A percentile compares a stretch with the other conserved stretches of the same genome.
phyloP scores from a whole-genome alignment of 306 rosid species.

The Senna siamea region DNA sequence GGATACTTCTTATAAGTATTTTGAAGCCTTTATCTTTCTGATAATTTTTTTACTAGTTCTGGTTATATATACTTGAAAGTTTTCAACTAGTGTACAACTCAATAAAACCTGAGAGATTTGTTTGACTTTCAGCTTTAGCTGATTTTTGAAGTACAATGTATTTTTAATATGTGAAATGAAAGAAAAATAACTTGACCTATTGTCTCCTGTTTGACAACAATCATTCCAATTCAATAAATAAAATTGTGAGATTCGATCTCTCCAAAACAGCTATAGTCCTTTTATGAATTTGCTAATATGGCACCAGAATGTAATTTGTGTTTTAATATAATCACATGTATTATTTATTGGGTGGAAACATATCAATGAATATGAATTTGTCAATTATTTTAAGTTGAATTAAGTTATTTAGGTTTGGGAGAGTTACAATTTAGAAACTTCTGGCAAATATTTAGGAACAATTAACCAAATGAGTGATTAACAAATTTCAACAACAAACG shows the following conservation, averaged over 20 bases:
- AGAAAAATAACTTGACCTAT: slow-evolving; percentile 18
- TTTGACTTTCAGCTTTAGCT: slow-evolving; percentile 20
- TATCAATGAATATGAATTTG: slow-evolving; percentile 16
- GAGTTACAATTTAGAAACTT: too few relatives aligned
- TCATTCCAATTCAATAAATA: slow-evolving; percentile 23
- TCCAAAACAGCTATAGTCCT: neutral
- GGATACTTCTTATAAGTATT: neutral
- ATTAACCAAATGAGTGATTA: too few relatives aligned
- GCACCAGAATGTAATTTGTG: slow-evolving; percentile 21
- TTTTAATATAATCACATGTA: slow-evolving; percentile 5
- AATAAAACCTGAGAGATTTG: neutral
- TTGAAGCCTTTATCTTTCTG: too few relatives aligned
- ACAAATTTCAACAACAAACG: too few relatives aligned
- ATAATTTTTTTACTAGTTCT: too few relatives aligned
- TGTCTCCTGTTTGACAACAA: slow-evolving; percentile 16
- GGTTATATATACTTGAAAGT: slow-evolving; percentile 27
- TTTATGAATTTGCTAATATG: slow-evolving; percentile 27
- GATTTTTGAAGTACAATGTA: neutral
- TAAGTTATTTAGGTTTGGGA: too few relatives aligned
- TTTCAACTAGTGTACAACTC: slow-evolving; percentile 22
- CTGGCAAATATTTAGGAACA: too few relatives aligned
- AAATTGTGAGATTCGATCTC: slow-evolving; percentile 23
- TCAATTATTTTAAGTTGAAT: neutral
- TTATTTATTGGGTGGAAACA: too few relatives aligned
- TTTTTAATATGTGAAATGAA: slow-evolving; percentile 26